A percentile compares a stretch with the other conserved stretches of the same genome.
These are phyloP conservation scores for Hygrophorus pudorinus DNA, from an alignment of 768 basidiomycete species.

Conservation along the genomic window DNA sequence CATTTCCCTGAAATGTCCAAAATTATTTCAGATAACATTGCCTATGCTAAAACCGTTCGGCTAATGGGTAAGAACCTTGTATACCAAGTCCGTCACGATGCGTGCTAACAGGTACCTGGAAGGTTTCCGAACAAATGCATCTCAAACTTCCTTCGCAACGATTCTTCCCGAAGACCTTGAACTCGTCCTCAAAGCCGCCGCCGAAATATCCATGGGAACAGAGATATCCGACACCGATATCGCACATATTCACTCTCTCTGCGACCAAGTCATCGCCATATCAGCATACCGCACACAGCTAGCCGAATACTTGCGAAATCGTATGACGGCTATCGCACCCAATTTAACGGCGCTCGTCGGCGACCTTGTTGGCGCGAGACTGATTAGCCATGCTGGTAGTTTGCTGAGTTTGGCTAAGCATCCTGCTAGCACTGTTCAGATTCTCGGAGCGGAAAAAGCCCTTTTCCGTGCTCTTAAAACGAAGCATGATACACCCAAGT, in stretches of 20 bases:
- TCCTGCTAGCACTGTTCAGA: conserved; percentile 96
- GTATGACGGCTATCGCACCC: conserved; percentile 97
- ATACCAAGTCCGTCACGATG: not conserved
- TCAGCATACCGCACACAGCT: conserved; percentile 91
- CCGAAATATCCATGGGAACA: conserved; percentile 98
- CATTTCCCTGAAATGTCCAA: conserved; percentile 99
- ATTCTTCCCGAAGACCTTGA: conserved; percentile 98
- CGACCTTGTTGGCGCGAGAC: conserved; percentile 84
- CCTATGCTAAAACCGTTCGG: conserved; percentile 91
- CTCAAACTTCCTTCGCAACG: conserved; percentile 73
- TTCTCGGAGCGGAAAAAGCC: conserved; percentile 96
- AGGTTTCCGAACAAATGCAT: conserved; percentile 94
- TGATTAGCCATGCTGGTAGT: conserved; percentile 94
- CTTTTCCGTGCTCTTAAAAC: conserved; percentile 97
- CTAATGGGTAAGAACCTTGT: conserved; percentile 58
- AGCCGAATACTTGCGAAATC: conserved; percentile 92
- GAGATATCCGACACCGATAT: conserved; percentile 98
- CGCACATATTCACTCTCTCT: conserved; percentile 91
- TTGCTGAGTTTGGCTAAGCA: conserved; percentile 94
- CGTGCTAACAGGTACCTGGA: not conserved
- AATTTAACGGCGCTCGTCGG: conserved; percentile 90
- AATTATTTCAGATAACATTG: conserved; percentile 94
- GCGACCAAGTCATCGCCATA: conserved; percentile 97
- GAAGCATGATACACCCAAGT: conserved; percentile 98
- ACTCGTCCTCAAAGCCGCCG: conserved; percentile 86